A percentile compares a stretch with the other conserved stretches of the same genome.
These are phyloP conservation scores for Lepidium campestre DNA, from an alignment of 441 rosid genomes.

Conservation along the genomic window DNA sequence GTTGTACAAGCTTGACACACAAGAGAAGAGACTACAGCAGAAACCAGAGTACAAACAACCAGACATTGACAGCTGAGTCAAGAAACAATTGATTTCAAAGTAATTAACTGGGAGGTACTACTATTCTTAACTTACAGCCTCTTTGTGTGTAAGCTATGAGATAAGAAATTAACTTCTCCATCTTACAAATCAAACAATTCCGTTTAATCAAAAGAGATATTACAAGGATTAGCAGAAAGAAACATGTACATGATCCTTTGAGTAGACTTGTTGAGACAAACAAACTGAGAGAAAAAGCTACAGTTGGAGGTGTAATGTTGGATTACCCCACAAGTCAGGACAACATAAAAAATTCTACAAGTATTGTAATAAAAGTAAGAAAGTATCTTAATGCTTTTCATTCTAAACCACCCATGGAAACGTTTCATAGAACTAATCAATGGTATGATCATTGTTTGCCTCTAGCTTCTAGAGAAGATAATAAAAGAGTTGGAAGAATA, in stretches of 20 bases:
- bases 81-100: too few relatives aligned
- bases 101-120: too few relatives aligned
- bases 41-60: too few relatives aligned
- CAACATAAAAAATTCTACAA: background rate
- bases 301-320: background rate
- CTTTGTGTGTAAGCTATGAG: too few relatives aligned
- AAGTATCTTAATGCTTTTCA: background rate
- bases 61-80: too few relatives aligned
- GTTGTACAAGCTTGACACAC: too few relatives aligned
- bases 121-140: too few relatives aligned
- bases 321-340: background rate
- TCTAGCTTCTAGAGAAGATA: slow-evolving; percentile 1
- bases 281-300: background rate
- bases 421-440: background rate
- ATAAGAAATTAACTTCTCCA: background rate
- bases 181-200: background rate
- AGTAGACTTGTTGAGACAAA: background rate
- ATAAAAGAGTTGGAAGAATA: background rate
- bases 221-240: background rate
- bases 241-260: background rate
- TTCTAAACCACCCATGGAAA: background rate
- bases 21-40: too few relatives aligned
- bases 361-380: slow-evolving; percentile 2
- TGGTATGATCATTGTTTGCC: background rate
- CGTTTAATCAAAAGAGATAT: background rate